Conservation (phyloP, 345 rosid genomes). For the Citrus unshiu region DNA sequence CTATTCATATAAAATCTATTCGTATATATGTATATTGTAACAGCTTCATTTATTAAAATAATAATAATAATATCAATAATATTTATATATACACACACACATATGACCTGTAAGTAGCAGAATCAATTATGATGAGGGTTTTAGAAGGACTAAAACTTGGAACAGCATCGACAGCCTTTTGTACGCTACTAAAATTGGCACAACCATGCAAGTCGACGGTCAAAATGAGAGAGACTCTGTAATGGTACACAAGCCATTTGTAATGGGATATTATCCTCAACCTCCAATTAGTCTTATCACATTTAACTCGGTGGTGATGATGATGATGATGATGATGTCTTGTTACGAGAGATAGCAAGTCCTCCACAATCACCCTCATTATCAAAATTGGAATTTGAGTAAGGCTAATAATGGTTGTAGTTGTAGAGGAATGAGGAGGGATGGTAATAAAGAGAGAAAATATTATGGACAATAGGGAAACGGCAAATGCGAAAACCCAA, state of each 20-base stretch:
- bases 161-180: slow-evolving; percentile 64
- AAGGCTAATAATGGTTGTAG: not conserved
- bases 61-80: too few species aligned
- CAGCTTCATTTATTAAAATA: too few species aligned
- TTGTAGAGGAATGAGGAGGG: slow-evolving; percentile 1
- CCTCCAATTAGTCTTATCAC: slow-evolving; percentile 35
- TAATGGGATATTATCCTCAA: slow-evolving; percentile 27
- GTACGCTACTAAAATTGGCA: slow-evolving; percentile 63
- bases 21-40: too few species aligned
- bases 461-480: slow-evolving; percentile 33
- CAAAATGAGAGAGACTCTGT: slow-evolving; percentile 41
- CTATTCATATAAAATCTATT: too few species aligned
- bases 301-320: slow-evolving; percentile 1
- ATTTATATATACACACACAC: too few species aligned
- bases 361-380: not conserved
- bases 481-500: slow-evolving; percentile 34
- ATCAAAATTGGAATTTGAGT: too few species aligned
- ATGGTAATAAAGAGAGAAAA: slow-evolving; percentile 20
- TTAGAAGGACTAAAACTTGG: slow-evolving; percentile 50
- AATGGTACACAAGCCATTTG: slow-evolving; percentile 22
- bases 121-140: slow-evolving; percentile 60
- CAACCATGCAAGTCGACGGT: slow-evolving; percentile 66
- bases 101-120: slow-evolving; percentile 71
- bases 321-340: slow-evolving; percentile 19
- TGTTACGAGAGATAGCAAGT: not conserved